Evolutionary conservation across 306 rosid genomes (phyloP).

Genomic region (Datisca glomerata): DNA sequence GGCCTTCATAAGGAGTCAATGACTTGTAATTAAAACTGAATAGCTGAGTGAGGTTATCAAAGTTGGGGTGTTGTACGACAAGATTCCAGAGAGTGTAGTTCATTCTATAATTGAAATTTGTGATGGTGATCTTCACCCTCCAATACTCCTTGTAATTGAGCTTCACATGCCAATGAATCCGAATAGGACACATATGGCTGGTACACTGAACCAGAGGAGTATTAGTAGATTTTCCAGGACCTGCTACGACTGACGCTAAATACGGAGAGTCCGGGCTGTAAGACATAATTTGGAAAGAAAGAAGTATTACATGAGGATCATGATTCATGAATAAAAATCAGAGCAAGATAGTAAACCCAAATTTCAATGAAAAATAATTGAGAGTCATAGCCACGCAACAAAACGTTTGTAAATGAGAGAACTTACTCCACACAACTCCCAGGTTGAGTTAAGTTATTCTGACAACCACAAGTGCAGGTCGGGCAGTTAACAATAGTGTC

Average conservation of each 20-base stretch:
- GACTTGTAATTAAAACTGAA: conserved; percentile 90
- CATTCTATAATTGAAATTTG: conserved; percentile 95
- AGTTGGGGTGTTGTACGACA: conserved; percentile 91
- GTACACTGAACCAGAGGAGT: conserved; percentile 82
- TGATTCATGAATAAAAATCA: background rate
- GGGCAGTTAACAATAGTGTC: conserved; percentile 89
- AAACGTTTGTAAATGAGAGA: too few relatives aligned
- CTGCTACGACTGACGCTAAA: conserved; percentile 60
- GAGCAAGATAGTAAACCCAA: background rate
- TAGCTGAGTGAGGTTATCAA: conserved; percentile 71
- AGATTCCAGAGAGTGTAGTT: conserved; percentile 91
- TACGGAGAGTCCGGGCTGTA: conserved; percentile 57
- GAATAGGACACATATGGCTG: conserved; percentile 93
- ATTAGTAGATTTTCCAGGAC: conserved; percentile 33
- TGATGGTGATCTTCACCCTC: conserved; percentile 90
- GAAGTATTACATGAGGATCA: conserved; percentile 3
- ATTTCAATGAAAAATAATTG: background rate
- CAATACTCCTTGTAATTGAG: conserved; percentile 93
- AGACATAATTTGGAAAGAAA: conserved; percentile 9
- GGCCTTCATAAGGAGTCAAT: conserved; percentile 75
- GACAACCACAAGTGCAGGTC: conserved; percentile 92
- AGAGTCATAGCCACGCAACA: conserved; percentile 6
- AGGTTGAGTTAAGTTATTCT: conserved; percentile 49
- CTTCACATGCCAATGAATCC: conserved; percentile 99
- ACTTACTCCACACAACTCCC: conserved; percentile 81